Evolutionary conservation across 2,329 filamentous ascomycete species (phyloP), one percentile per base, ranked within the genome.

Genomic region (Pyricularia grisea): DNA sequence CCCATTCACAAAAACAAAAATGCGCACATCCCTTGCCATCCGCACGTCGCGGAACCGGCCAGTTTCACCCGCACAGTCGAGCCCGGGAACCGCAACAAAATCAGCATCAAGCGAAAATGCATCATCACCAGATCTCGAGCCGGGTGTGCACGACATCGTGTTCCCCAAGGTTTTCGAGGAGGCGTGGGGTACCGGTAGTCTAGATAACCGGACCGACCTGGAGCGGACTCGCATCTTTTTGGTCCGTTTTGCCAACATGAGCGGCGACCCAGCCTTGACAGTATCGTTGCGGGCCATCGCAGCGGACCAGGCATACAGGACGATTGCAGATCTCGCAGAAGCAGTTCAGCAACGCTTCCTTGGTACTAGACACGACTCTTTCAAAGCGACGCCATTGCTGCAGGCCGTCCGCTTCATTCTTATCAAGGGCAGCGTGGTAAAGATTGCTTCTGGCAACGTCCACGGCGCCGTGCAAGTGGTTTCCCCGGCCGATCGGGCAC

Each of bases 331-430:
- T 10, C 67, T 79, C 1, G 77, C 76, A 1, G 71, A 70, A 5
- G 75, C 74, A 2, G 71, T 78, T n/a, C 74, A 77, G 65, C 63
- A 66, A 30, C 70, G 71, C 4, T 70, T 79, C 30, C 77, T 76
- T 61, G 73, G 72, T 5, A 71, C 74, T 67, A 73, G 74, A 3
- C 78, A 78, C 68, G 71, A 71, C 27, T 73, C 73, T 0, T 79
- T 79, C 69, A 69, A 68, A 12, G 70, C 74, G 2, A 78, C 74
- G 2, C 75, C 76, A 0, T 68, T 79, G 20, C 70, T 78, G 25
- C 77, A 79, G 68, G 74, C 74, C 27, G 71, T 78, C 55, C 77
- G 77, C 11, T 79, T 78, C 70, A 75, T 79, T 72, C 72, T 78
- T 6, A 73, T 78, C 72, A 78, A 76, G 72, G 72, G 74, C 7